A percentile compares a stretch with the other conserved stretches of the same genome.
Evolutionary conservation across 257 asterid species (phyloP).

Genomic region (Nemophila menziesii): DNA sequence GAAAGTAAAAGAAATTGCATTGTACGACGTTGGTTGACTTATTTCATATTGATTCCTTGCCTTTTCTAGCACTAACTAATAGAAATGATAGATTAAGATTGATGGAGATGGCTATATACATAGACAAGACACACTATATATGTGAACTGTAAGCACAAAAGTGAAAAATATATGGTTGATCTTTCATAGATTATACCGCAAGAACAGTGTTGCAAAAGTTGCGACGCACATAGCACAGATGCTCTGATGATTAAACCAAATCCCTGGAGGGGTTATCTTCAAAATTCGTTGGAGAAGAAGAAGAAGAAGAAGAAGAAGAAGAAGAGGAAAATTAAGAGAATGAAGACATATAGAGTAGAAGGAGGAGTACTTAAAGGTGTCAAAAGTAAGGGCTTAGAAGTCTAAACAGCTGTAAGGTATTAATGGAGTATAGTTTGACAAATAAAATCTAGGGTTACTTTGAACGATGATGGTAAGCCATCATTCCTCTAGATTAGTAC

Average conservation of each 20-base stretch:
- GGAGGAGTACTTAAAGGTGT: conserved; percentile 1
- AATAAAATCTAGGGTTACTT: background rate
- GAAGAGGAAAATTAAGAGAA: too few relatives aligned
- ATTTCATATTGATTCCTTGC: too few relatives aligned
- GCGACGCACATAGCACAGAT: conserved; percentile 91
- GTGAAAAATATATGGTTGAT: background rate
- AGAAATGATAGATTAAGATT: background rate
- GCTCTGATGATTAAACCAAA: conserved; percentile 56
- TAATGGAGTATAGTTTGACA: background rate
- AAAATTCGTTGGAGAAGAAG: conserved; percentile 17
- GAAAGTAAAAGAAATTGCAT: too few relatives aligned
- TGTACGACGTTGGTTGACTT: too few relatives aligned
- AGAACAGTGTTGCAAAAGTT: conserved; percentile 92
- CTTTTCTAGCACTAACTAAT: background rate
- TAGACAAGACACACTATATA: background rate
- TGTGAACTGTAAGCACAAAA: background rate
- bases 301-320: too few relatives aligned
- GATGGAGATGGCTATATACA: background rate
- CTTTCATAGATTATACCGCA: conserved; percentile 49
- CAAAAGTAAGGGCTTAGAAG: too few relatives aligned
- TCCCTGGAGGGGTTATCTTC: conserved; percentile 48
- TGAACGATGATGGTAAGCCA: too few relatives aligned
- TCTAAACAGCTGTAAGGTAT: background rate
- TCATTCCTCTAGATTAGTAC: too few relatives aligned
- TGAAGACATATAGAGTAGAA: conserved; percentile 18